These are phyloP conservation scores for Plasmodium vivax DNA, from an alignment of 169 alveolate genomes.

Conservation along the genomic window DNA sequence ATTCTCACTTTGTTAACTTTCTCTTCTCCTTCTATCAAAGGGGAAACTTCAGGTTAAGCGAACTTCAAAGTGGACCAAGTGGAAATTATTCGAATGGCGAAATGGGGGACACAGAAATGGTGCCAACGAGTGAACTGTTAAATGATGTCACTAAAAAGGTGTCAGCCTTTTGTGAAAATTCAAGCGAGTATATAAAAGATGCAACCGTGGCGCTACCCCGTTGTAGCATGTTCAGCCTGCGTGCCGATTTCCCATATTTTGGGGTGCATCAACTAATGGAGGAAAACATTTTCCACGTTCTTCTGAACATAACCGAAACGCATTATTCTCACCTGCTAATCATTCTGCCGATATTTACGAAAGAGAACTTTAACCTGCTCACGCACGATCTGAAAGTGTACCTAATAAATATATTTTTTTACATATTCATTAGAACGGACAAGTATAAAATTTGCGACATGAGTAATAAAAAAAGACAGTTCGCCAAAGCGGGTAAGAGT, in stretches of 20 bases:
- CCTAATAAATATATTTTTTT: conserved; percentile 66
- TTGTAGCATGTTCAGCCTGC: conserved; percentile 1
- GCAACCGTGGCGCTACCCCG: neutral
- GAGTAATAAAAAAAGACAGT: conserved; percentile 23
- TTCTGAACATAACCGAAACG: conserved; percentile 36
- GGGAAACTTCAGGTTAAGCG: conserved; percentile 7
- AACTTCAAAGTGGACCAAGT: neutral
- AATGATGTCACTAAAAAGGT: neutral
- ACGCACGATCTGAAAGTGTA: conserved; percentile 50
- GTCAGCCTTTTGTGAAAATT: conserved; percentile 15
- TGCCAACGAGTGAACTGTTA: neutral
- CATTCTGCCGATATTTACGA: conserved; percentile 54
- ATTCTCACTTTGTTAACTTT: conserved; percentile 32
- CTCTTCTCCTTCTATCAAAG: conserved; percentile 7
- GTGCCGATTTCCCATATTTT: neutral
- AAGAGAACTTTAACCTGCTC: conserved; percentile 34
- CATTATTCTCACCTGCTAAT: conserved; percentile 21
- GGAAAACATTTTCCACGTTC: conserved; percentile 22
- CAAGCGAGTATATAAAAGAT: conserved; percentile 23
- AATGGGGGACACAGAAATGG: neutral
- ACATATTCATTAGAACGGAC: conserved; percentile 40
- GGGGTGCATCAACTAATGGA: conserved; percentile 14
- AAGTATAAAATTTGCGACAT: conserved; percentile 29
- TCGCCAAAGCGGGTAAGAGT: conserved; percentile 8
- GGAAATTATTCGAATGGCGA: conserved; percentile 13